Base-by-base conservation (phyloP, 306 rosid species). In the Sindora glabra region DNA sequence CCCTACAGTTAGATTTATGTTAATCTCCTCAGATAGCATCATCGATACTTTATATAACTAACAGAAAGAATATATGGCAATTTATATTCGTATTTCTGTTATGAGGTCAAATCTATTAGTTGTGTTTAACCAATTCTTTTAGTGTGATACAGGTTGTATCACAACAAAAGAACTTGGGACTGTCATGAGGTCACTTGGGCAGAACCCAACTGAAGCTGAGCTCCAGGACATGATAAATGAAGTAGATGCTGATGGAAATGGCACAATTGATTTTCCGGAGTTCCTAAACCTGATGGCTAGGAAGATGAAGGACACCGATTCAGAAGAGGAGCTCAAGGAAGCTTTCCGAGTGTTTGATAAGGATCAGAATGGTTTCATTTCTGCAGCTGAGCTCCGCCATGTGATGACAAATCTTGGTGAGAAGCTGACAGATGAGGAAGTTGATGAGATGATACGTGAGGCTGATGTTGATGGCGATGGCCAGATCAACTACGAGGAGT, bases 311-410 rank as follows among this genome's bases (percentile, higher is more conserved):
- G 95, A 83, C 60, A 83, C 95, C 1, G 90, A 87, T 55, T 83
- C 88, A 0, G 90, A 87, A 79, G 90, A 87, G 74, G 95, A 87
- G 74, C 88, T 87, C 48, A 87, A 83, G 85, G 90, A 83, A 59
- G 95, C 95, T 3, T 87, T 87, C 81, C 84, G 88, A 2, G 90
- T 87, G 65, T 87, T 87, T 0, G 95, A 87, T 76, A 87, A 81
- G 86, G 95, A 87, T 52, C 95, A 87, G 70, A 81, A 87, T 54
- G 95, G 95, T 29, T 87, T 87, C 88, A 87, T 87, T 71, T 83
- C 95, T 26, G 95, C 95, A 2, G 95, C 95, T 26, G 95, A 87
- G 80, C 88, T 87, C 29, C 90, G 95, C 59, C 95, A 83, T 15
- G 95, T 87, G 10, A 83, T 87, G 95, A 83, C 90, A 32, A 87